phyloP scores from a whole-genome alignment of 2,329 filamentous ascomycete species.

The Zasmidium angulare region DNA sequence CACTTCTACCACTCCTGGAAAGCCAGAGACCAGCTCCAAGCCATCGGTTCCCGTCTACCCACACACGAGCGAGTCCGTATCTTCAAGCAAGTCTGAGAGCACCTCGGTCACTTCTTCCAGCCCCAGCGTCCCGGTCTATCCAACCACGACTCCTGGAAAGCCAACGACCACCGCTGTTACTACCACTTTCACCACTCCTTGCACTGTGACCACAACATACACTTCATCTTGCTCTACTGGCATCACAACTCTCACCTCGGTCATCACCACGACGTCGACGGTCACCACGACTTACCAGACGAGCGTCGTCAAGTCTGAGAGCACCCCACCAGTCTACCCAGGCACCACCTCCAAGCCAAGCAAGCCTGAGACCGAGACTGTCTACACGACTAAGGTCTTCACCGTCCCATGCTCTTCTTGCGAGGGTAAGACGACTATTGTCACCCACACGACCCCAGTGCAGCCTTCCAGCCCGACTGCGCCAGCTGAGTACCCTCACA shows the following conservation, averaged over 20 bases:
- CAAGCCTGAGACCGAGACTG: conserved; percentile 20
- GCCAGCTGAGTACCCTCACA: background rate
- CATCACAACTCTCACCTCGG: background rate
- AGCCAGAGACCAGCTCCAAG: background rate
- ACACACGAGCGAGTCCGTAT: conserved; percentile 1
- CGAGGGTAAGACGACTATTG: conserved; percentile 24
- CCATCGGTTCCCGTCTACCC: background rate
- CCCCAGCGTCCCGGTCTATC: background rate
- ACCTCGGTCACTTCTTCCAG: background rate
- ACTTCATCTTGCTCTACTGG: background rate
- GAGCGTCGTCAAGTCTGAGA: background rate
- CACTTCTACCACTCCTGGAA: background rate
- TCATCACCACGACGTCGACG: background rate
- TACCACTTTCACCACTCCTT: background rate
- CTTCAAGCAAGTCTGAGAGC: background rate
- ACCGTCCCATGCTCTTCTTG: conserved; percentile 43
- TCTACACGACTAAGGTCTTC: conserved; percentile 29
- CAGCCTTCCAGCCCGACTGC: background rate
- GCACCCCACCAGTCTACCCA: conserved; percentile 3
- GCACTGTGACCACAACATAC: background rate
- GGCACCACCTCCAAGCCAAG: conserved; percentile 9
- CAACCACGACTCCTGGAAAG: background rate
- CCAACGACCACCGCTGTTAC: background rate
- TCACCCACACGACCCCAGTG: conserved; percentile 1
- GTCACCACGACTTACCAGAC: conserved; percentile 4